A percentile compares a stretch with the other conserved stretches of the same genome.
Evolutionary conservation across 371 early-diverging fungal genomes (phyloP).

Genomic region (Rhizopus microsporus): DNA sequence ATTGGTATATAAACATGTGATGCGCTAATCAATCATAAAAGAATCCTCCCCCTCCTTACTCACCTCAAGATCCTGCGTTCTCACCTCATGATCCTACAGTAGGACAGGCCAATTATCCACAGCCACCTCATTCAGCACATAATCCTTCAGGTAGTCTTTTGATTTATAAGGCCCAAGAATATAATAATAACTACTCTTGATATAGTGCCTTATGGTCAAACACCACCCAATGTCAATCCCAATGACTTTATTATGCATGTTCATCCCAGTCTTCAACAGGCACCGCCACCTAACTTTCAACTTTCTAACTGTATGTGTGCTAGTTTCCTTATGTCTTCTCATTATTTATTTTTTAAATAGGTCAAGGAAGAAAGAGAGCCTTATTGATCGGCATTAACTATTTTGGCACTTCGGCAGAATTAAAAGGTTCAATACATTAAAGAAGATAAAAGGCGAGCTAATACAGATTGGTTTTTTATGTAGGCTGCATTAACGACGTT

Average conservation of each 20-base stretch:
- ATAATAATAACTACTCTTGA: neutral
- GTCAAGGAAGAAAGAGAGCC: conserved; percentile 37
- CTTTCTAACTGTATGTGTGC: conserved; percentile 63
- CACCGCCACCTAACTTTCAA: conserved; percentile 48
- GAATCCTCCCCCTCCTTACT: conserved; percentile 8
- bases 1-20: neutral
- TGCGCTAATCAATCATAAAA: neutral
- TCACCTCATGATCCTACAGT: conserved; percentile 23
- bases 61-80: conserved; percentile 26
- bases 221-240: neutral
- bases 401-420: conserved; percentile 59
- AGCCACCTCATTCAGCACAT: conserved; percentile 25
- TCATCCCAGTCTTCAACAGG: conserved; percentile 17
- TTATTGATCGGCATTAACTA: conserved; percentile 51
- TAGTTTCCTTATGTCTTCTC: neutral
- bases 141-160: conserved; percentile 1
- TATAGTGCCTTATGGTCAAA: conserved; percentile 9
- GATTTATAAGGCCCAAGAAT: neutral
- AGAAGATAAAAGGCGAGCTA: conserved; percentile 3
- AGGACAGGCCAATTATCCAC: conserved; percentile 32
- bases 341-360: conserved; percentile 11
- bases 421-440: conserved; percentile 48
- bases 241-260: conserved; percentile 15
- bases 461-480: neutral
- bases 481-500: conserved; percentile 91